These are phyloP conservation scores for Lachancea mirantina DNA, from an alignment of 805 yeast species.

Conservation along the genomic window DNA sequence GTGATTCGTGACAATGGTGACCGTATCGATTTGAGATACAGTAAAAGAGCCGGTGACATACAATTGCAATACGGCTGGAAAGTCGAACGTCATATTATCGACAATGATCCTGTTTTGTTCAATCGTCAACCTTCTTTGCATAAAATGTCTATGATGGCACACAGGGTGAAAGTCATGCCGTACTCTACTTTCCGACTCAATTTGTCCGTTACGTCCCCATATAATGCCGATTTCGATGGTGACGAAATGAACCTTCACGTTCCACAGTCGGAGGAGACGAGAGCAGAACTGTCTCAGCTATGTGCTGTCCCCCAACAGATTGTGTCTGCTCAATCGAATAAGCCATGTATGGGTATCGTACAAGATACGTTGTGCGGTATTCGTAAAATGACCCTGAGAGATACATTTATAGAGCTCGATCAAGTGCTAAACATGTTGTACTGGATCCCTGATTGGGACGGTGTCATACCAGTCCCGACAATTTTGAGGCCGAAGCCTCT, in stretches of 20 bases:
- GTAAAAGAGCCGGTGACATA: slow-evolving; percentile 97
- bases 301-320: slow-evolving; percentile 97
- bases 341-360: slow-evolving; percentile 99
- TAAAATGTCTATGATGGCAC: slow-evolving; percentile 99
- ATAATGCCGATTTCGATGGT: slow-evolving; percentile 99
- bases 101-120: slow-evolving; percentile 93
- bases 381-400: slow-evolving; percentile 90
- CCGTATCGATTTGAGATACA: slow-evolving; percentile 93
- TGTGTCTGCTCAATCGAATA: slow-evolving; percentile 96
- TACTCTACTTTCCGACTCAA: slow-evolving; percentile 95
- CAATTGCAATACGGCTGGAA: slow-evolving; percentile 98
- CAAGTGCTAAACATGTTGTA: slow-evolving; percentile 94
- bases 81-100: slow-evolving; percentile 97
- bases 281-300: slow-evolving; percentile 90
- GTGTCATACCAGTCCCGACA: slow-evolving; percentile 93
- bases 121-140: slow-evolving; percentile 99
- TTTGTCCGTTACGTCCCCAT: slow-evolving; percentile 97
- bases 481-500: slow-evolving; percentile 88
- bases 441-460: slow-evolving; percentile 99
- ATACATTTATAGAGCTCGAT: slow-evolving; percentile 78
- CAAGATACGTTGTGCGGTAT: slow-evolving; percentile 98
- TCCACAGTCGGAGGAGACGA: slow-evolving; percentile 96
- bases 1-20: slow-evolving; percentile 98
- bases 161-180: slow-evolving; percentile 97
- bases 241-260: slow-evolving; percentile 99